These are phyloP conservation scores for Lophium mytilinum DNA, from an alignment of 495 filamentous ascomycete species.

Conservation along the genomic window DNA sequence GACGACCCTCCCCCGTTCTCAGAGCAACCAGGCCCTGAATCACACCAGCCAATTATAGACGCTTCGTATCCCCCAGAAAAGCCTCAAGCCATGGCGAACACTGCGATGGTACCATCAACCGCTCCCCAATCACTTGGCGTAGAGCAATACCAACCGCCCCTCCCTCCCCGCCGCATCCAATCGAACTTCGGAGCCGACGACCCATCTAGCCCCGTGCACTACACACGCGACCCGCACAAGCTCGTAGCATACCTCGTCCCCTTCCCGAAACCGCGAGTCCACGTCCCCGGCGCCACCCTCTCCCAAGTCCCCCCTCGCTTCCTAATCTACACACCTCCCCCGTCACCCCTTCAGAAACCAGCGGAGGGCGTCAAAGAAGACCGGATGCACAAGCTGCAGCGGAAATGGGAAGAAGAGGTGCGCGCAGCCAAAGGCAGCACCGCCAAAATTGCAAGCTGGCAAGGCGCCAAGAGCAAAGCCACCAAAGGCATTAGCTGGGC, in stretches of 20 bases:
- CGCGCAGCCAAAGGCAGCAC: slow-evolving; percentile 30
- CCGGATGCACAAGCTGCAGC: slow-evolving; percentile 32
- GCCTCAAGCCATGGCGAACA: neutral
- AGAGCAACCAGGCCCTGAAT: no score
- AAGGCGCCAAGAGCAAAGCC: slow-evolving; percentile 32
- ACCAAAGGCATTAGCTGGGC: slow-evolving; percentile 31
- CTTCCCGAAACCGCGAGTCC: slow-evolving; percentile 28
- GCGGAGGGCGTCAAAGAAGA: slow-evolving; percentile 32
- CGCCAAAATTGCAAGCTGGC: slow-evolving; percentile 31
- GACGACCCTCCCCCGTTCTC: no score
- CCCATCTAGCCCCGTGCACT: slow-evolving; percentile 24
- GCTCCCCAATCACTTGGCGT: neutral
- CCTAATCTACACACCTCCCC: slow-evolving; percentile 33
- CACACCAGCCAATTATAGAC: no score
- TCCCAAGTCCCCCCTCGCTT: slow-evolving; percentile 27
- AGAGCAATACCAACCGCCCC: slow-evolving; percentile 2
- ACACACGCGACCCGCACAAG: slow-evolving; percentile 31
- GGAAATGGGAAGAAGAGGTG: slow-evolving; percentile 36
- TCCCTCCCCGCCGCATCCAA: neutral
- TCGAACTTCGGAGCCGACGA: slow-evolving; percentile 20
- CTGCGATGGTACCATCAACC: neutral
- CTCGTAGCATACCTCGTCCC: slow-evolving; percentile 32
- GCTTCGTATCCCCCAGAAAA: no score
- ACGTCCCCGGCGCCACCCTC: slow-evolving; percentile 7
- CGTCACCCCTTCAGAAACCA: slow-evolving; percentile 27